A percentile compares a stretch with the other conserved stretches of the same genome.
Evolutionary conservation across 805 yeast species (phyloP).

Genomic region (Candida qinlingensis): DNA sequence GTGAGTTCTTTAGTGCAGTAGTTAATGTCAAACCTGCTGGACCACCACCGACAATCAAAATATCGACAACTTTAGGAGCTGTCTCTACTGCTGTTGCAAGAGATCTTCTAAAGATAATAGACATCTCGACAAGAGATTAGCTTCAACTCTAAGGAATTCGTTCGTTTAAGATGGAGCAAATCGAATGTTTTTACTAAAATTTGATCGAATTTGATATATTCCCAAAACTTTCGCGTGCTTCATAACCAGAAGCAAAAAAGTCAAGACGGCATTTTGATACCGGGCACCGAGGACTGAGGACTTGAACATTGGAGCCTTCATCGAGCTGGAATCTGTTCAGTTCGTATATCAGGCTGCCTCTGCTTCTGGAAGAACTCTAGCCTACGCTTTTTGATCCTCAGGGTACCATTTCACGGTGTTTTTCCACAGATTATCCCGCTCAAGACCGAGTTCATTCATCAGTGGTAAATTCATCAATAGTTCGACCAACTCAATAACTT

Average conservation of each 20-base stretch:
- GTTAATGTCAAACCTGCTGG: conserved; percentile 92
- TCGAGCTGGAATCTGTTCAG: too few relatives aligned
- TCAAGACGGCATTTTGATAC: too few relatives aligned
- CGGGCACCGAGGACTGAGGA: too few relatives aligned
- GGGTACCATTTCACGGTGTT: not conserved
- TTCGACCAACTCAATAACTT: not conserved
- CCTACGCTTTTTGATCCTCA: not conserved
- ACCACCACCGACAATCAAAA: conserved; percentile 92
- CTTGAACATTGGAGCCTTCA: too few relatives aligned
- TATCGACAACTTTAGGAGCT: conserved; percentile 42
- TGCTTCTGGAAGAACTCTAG: not conserved
- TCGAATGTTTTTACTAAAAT: too few relatives aligned
- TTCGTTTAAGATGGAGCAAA: too few relatives aligned
- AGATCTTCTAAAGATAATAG: conserved; percentile 19
- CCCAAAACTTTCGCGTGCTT: not conserved
- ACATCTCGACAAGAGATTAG: conserved; percentile 6
- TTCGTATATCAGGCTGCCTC: too few relatives aligned
- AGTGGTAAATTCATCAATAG: not conserved
- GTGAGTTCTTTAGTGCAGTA: conserved; percentile 70
- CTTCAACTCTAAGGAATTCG: too few relatives aligned
- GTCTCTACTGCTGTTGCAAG: conserved; percentile 15
- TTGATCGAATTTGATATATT: too few relatives aligned
- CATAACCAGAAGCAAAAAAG: not conserved
- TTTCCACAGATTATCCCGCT: not conserved
- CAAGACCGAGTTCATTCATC: not conserved